Evolutionary conservation across 2,329 filamentous ascomycete genomes (phyloP).

Genomic region (Ciborinia camelliae): DNA sequence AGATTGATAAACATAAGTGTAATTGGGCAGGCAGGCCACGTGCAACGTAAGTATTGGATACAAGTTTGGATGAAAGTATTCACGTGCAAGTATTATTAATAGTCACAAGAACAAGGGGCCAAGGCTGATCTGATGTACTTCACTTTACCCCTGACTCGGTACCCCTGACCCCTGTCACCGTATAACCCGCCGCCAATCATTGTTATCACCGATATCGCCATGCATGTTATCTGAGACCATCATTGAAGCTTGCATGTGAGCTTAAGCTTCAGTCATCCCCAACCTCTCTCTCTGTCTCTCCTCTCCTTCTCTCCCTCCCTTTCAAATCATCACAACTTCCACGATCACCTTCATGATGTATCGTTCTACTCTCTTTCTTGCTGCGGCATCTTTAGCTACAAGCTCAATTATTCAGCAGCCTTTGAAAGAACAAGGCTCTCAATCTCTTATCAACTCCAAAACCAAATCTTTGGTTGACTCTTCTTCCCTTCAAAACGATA

Average conservation of each 20-base stretch:
- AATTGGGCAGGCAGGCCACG: too few species aligned
- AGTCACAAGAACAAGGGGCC: background rate
- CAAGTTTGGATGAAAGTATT: too few species aligned
- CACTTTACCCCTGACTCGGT: background rate
- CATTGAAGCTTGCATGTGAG: background rate
- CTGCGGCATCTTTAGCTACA: constrained; percentile 21
- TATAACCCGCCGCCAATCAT: background rate
- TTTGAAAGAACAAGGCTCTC: constrained; percentile 23
- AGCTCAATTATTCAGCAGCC: constrained; percentile 26
- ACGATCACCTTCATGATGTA: constrained; percentile 13
- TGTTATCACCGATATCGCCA: constrained; percentile 2
- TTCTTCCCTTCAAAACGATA: constrained; percentile 53
- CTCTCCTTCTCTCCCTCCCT: too few species aligned
- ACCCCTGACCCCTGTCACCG: background rate
- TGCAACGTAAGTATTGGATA: too few species aligned
- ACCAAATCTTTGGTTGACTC: constrained; percentile 44
- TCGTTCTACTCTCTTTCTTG: constrained; percentile 11
- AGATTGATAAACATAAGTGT: too few species aligned
- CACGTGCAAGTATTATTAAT: too few species aligned
- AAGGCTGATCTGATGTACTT: constrained; percentile 4
- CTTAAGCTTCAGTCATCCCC: constrained; percentile 4
- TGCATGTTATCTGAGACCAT: constrained; percentile 4
- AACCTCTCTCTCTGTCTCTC: constrained; percentile 4
- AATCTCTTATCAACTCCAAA: constrained; percentile 28
- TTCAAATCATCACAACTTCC: background rate